Percentiles rank a stretch among this genome's conserved stretches.
phyloP scores from a whole-genome alignment of 2,329 filamentous ascomycete species.

The Aspergillus melleus region DNA sequence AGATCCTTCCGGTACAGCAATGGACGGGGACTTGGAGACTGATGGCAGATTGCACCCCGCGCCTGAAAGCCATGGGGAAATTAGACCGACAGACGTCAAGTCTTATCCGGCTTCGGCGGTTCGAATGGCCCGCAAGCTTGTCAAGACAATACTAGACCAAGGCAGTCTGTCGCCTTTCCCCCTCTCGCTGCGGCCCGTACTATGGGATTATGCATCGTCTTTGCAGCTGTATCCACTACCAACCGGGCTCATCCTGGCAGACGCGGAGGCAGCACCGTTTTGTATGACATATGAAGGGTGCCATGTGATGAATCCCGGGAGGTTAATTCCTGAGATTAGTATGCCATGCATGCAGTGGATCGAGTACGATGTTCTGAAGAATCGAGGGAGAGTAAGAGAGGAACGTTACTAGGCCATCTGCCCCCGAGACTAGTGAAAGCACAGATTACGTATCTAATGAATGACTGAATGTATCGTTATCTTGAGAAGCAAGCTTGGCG shows the following conservation, averaged over 20 bases:
- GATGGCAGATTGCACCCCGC: constrained; percentile 22
- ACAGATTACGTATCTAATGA: neutral
- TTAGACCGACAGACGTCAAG: constrained; percentile 18
- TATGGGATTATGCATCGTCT: constrained; percentile 81
- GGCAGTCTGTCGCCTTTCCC: constrained; percentile 86
- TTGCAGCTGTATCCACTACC: constrained; percentile 87
- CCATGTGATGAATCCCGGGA: constrained; percentile 90
- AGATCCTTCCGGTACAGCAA: constrained; percentile 21
- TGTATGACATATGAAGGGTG: constrained; percentile 92
- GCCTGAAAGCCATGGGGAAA: constrained; percentile 31
- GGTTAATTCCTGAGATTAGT: constrained; percentile 68
- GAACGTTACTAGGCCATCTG: constrained; percentile 53
- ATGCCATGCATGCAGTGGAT: constrained; percentile 76
- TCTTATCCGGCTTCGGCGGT: constrained; percentile 26
- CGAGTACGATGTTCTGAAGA: constrained; percentile 73
- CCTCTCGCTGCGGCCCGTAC: constrained; percentile 72
- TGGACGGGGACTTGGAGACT: constrained; percentile 27
- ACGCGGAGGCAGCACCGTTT: constrained; percentile 78
- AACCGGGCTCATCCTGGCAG: constrained; percentile 77
- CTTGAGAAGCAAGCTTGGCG: neutral
- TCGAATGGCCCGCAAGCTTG: constrained; percentile 68
- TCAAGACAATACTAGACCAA: constrained; percentile 90
- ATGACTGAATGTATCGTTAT: neutral
- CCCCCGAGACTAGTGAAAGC: neutral
- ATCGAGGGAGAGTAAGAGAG: constrained; percentile 63